Evolutionary conservation across 129 eudicot species (phyloP).

Genomic region (Flaveria ramosissima): DNA sequence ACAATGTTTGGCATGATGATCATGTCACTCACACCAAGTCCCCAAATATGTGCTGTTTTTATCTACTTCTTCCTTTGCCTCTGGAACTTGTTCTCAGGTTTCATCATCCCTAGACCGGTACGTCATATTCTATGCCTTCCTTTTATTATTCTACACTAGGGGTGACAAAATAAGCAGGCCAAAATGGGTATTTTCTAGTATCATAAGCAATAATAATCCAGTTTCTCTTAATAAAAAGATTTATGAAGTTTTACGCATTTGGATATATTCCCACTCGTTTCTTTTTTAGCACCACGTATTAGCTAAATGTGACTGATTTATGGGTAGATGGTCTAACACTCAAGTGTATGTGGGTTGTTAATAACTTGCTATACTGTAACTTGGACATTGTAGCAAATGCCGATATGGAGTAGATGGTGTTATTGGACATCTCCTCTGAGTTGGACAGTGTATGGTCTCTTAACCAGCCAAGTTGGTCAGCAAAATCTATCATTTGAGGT

Average conservation of each 20-base stretch:
- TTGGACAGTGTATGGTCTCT: conserved; percentile 39
- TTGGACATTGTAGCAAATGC: conserved; percentile 30
- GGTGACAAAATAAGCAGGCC: neutral
- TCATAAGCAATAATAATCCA: neutral
- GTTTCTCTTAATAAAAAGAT: neutral
- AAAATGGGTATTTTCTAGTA: neutral
- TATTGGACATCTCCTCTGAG: conserved; percentile 36
- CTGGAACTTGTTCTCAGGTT: conserved; percentile 40
- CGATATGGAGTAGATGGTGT: conserved; percentile 41
- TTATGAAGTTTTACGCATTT: neutral
- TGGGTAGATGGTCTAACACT: neutral
- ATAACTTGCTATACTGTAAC: neutral
- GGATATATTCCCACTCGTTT: neutral
- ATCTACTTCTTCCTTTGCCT: conserved; percentile 41
- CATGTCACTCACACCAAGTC: conserved; percentile 36
- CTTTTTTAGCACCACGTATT: neutral
- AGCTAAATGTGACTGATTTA: neutral
- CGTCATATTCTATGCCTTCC: neutral
- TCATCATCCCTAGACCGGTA: conserved; percentile 40
- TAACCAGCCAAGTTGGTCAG: conserved; percentile 38
- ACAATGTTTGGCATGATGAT: conserved; percentile 44
- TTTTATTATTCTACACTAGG: neutral
- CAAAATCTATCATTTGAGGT: conserved; percentile 17
- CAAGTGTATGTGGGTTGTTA: neutral
- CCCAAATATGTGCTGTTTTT: conserved; percentile 36